Base-by-base conservation (phyloP, 495 filamentous ascomycete species). In the Pyronema domesticum region DNA sequence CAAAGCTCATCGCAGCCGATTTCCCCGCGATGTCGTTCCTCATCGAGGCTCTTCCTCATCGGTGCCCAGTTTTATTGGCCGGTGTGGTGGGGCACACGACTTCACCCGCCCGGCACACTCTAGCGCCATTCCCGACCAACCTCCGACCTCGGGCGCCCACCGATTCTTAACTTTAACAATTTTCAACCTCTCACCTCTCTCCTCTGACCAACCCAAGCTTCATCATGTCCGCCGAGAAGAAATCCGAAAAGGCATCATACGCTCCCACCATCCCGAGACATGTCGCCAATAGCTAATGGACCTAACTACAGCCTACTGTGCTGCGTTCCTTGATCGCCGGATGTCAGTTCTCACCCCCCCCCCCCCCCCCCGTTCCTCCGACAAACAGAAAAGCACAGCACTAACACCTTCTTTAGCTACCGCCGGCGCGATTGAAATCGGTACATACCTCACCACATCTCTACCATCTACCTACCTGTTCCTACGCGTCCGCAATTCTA, bases 381-480 rank as follows among this genome's bases (percentile, higher is more conserved):
- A 49, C 30, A 37, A 55, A 46, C 45, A 45, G 10, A 9, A 11
- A 11, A 48, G n/a, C 11, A 15, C 23, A 48, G 4, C 11, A 19
- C 45, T 51, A 51, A 51, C 34, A 34, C 9, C 19, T 51, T 37
- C 48, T 51, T 39, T 7, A 65, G 63, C 86, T 51, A 83, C 82
- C 15, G 91, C 91, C 42, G 91, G 91, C 63, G 91, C 91, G 51
- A 78, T 95, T 56, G 91, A 98, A 69, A 96, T 98, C 72, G 80
- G 86, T 89, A 72, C 59, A 15, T 57, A 7, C 40, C 13, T 9
- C 23, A 30, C 23, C 23, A 30, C 23, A 30, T 5, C 23, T 2
- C 23, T 30, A 30, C 23, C 5, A 30, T 30, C 23, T 30, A 2
- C 5, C 23, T 30, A 30, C 5, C 1, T 30, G 5, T 30, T 3